Base-by-base conservation (phyloP, 2,329 filamentous ascomycete genomes). In the Pleurostoma richardsiae region DNA sequence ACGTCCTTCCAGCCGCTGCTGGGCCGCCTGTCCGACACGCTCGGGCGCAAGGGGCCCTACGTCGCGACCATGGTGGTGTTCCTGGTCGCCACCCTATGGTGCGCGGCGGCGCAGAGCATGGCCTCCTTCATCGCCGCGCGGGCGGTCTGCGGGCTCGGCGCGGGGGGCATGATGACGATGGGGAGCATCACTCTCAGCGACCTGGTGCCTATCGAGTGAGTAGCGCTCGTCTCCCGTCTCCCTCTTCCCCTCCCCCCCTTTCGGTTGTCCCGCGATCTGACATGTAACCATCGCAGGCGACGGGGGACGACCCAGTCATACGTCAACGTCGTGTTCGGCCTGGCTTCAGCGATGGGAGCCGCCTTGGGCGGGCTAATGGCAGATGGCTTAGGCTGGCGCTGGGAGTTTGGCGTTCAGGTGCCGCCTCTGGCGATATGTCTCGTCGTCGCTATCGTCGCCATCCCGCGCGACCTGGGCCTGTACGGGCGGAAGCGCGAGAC, bases 1-100 rank as follows among this genome's bases (percentile, higher is more conserved):
- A 90, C 87, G 1, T 81, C 84, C 28, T 85, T 89, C 48, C 85
- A 90, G 64, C 87, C 88, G 1, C 68, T 92, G 1, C 79, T 88
- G 52, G 88, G 86, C 3, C 77, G 88, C 3, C 62, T 90, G 2
- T 90, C 86, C 2, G 88, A 92, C 64, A 82, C 84, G 0, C 67
- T 90, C 49, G 87, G 88, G 8, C 72, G 87, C 40, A 86, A 83
- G 49, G 68, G 73, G 19, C 74, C 85, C 2, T 90, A 88, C 56
- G 67, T 90, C 8, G 73, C 76, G 8, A 78, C 79, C 2, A 72
- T 85, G n/a, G 59, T 71, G 10, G 67, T 88, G 7, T 89, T 91
- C 54, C 64, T 79, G 29, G 49, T 76, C 2, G 83, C 83, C 0
- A 90, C 86, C 4, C 58, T 79, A 10, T 88, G 85, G 74, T 91